These are phyloP conservation scores for Cystobasidium slooffiae DNA, from an alignment of 1,284 basidiomycete species.

Conservation along the genomic window DNA sequence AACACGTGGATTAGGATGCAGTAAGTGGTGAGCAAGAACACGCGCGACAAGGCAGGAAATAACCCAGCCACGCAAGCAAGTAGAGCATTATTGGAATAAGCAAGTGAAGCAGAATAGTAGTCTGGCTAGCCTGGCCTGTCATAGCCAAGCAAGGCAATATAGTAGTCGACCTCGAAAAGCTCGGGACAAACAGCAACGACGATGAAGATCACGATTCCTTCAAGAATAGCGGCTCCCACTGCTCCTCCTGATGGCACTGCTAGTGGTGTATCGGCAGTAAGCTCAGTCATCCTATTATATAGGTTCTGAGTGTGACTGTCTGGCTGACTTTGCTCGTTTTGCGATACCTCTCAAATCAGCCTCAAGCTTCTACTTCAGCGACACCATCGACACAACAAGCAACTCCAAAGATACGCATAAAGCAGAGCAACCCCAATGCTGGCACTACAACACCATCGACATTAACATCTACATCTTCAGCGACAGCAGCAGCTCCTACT, in stretches of 20 bases:
- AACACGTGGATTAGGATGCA: no score
- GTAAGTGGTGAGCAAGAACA: no score
- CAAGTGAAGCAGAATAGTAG: no score
- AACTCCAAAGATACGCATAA: constrained; percentile 2
- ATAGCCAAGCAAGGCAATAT: no score
- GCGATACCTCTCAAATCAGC: background rate
- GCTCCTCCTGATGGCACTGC: constrained; percentile 24
- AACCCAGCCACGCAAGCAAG: no score
- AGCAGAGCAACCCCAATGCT: background rate
- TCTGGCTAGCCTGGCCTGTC: no score
- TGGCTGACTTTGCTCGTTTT: no score
- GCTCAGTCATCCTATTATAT: background rate
- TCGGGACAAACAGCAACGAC: background rate
- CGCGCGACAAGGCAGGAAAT: no score
- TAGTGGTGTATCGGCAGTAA: background rate
- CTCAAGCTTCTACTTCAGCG: background rate
- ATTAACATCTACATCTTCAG: background rate
- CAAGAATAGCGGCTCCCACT: constrained; percentile 12
- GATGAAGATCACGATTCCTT: constrained; percentile 33
- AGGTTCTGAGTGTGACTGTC: background rate
- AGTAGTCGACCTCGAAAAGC: background rate
- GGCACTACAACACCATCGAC: background rate
- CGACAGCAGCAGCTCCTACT: background rate
- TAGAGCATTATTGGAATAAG: no score
- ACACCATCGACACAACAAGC: background rate